Conservation (phyloP, 2,329 filamentous ascomycete genomes). For the Talaromyces sp. region DNA sequence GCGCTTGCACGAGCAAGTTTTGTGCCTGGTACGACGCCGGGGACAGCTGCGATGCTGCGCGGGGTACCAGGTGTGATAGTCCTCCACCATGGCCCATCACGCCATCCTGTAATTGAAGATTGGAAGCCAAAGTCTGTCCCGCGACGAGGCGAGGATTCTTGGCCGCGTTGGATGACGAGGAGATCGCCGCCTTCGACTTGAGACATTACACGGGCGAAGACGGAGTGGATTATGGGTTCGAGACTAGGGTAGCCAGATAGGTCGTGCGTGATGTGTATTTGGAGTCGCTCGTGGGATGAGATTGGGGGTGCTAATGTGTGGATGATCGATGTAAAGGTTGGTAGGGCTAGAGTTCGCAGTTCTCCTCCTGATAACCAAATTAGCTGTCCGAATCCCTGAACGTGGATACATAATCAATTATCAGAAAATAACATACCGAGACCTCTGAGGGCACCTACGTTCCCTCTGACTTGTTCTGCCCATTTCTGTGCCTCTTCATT, state of each 20-base stretch:
- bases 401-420: neutral
- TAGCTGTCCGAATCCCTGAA: conserved; percentile 12
- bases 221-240: conserved; percentile 84
- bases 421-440: conserved; percentile 56
- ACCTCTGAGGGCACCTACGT: conserved; percentile 72
- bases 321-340: conserved; percentile 90
- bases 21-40: conserved; percentile 78
- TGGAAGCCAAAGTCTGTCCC: conserved; percentile 46
- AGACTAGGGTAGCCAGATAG: conserved; percentile 90
- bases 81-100: conserved; percentile 95
- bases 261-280: conserved; percentile 97
- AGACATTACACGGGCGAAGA: conserved; percentile 95
- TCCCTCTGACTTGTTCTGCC: conserved; percentile 89
- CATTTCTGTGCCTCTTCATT: conserved; percentile 96
- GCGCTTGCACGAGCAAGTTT: conserved; percentile 88
- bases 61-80: conserved; percentile 54
- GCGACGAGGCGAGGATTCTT: conserved; percentile 71
- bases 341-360: conserved; percentile 77
- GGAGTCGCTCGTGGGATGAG: conserved; percentile 90
- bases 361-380: conserved; percentile 65
- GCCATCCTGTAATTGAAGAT: conserved; percentile 61
- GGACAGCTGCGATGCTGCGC: conserved; percentile 75
- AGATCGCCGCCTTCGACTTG: conserved; percentile 97
- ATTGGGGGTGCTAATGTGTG: conserved; percentile 95
- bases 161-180: conserved; percentile 87